Evolutionary conservation across 1,284 basidiomycete species (phyloP).

Genomic region (Moesziomyces globuligerus): DNA sequence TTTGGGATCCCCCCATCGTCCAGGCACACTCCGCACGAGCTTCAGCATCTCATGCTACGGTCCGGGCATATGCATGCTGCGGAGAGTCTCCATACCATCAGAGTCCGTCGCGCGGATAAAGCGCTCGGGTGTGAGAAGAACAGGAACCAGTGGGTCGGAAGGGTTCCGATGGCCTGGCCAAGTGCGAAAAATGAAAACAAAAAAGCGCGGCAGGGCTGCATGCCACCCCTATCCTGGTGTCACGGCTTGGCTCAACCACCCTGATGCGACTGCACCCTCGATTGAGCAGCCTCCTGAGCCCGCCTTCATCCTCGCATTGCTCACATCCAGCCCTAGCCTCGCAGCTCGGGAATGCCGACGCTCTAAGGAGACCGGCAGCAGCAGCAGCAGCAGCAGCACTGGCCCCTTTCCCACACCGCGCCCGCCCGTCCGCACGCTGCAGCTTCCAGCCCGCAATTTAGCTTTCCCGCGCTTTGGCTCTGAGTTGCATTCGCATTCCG

Average conservation of each 20-base stretch:
- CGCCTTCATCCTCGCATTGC: not conserved
- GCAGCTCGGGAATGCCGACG: not conserved
- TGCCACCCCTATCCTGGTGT: conserved; percentile 25
- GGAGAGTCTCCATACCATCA: not conserved
- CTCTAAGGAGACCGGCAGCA: too few relatives aligned
- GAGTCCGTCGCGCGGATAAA: not conserved
- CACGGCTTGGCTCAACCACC: not conserved
- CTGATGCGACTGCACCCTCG: not conserved
- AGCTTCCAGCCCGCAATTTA: not conserved
- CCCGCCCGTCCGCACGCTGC: not conserved
- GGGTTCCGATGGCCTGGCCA: not conserved
- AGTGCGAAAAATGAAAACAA: not conserved
- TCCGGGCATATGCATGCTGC: not conserved
- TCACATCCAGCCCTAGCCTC: not conserved
- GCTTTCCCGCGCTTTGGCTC: too few relatives aligned
- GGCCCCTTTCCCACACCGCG: not conserved
- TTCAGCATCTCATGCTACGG: not conserved
- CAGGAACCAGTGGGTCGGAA: not conserved
- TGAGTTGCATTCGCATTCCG: not conserved
- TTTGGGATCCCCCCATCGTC: not conserved
- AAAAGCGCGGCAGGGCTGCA: conserved; percentile 9
- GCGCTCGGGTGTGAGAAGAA: not conserved
- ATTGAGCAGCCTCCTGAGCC: not conserved
- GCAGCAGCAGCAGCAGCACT: not conserved
- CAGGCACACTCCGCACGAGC: not conserved